These are phyloP conservation scores for Chiua virens DNA, from an alignment of 768 basidiomycete genomes.

Conservation along the genomic window DNA sequence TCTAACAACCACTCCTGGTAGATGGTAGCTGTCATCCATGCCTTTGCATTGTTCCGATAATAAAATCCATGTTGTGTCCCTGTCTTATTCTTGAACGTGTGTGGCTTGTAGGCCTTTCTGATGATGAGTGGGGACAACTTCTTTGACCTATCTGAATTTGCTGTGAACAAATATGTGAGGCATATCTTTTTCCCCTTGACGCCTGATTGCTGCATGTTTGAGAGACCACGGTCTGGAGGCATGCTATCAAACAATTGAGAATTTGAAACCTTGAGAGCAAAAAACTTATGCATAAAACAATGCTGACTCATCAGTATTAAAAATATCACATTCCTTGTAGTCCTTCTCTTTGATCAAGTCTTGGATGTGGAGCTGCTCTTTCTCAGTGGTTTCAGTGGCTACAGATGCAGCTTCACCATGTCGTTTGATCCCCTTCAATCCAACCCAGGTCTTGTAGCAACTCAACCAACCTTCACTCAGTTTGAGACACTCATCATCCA, in stretches of 20 bases:
- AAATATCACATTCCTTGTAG: slow-evolving; percentile 26
- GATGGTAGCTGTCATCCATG: too few relatives aligned
- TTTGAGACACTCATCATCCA: too few relatives aligned
- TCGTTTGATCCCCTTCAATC: too few relatives aligned
- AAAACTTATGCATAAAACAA: slow-evolving; percentile 33
- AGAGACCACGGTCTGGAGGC: neutral
- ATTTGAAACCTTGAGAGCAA: neutral
- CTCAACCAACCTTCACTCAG: too few relatives aligned
- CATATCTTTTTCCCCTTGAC: slow-evolving; percentile 1
- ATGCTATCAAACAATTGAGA: neutral
- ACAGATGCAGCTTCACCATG: slow-evolving; percentile 39
- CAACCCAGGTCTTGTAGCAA: too few relatives aligned
- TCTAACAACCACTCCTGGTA: too few relatives aligned
- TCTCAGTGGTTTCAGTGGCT: neutral
- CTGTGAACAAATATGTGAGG: neutral
- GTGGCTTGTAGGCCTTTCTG: neutral
- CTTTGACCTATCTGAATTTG: slow-evolving; percentile 1
- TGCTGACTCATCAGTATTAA: slow-evolving; percentile 39
- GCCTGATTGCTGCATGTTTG: neutral
- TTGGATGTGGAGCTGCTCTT: slow-evolving; percentile 20
- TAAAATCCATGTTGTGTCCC: neutral
- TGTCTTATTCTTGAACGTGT: slow-evolving; percentile 1
- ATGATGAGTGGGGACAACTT: slow-evolving; percentile 8
- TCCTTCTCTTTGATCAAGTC: slow-evolving; percentile 7
- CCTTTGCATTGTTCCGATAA: neutral